Base-by-base conservation (phyloP, 768 basidiomycete genomes). In the Rhodocollybia butyracea region DNA sequence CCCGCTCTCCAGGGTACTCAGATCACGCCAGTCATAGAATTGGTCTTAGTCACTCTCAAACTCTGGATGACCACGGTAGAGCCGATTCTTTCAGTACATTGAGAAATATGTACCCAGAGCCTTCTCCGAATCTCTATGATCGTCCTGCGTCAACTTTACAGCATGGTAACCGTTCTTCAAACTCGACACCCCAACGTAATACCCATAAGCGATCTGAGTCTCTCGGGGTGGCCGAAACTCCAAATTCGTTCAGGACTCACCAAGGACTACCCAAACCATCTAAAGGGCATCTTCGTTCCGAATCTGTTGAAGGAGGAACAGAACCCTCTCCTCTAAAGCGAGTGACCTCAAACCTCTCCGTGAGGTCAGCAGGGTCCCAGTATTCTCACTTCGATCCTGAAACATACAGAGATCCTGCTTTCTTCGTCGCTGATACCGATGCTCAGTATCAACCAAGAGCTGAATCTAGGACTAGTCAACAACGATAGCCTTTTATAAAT, bases 371-470 rank as follows among this genome's bases (percentile, higher is more conserved):
- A 41, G 34, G 24, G 12, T 50, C 48, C 8, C 41, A 30, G 17
- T 53, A 53, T 19, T 53, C 51, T 10, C 51, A 53, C 24, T 53
- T 53, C 19, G 39, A 53, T 53, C 51, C 51, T 4, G 39, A 53
- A 7, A 30, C 51, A 8, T 53, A 53, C 27, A 53, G 38, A 39
- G 51, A 53, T 22, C 51, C 51, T 38, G 51, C 51, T 3, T 53
- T 24, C 34, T 53, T 41, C n/a, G 15, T 31, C 1, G 15, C 27
- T 24, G 51, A 53, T 42, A 53, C 48, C 13, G 21, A 46, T 29
- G 11, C 46, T 15, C 27, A 26, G 5, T 29, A 12, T 15, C 10
- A 26, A 29, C 10, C 27, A 17, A 1, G 30, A 17, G 39, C 39
- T 6, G 8, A 40, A 19, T 40, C 39, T 8, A 40, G 39, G 39